Evolutionary conservation across 2,329 filamentous ascomycete species (phyloP).

Genomic region (Falciphora oryzae): DNA sequence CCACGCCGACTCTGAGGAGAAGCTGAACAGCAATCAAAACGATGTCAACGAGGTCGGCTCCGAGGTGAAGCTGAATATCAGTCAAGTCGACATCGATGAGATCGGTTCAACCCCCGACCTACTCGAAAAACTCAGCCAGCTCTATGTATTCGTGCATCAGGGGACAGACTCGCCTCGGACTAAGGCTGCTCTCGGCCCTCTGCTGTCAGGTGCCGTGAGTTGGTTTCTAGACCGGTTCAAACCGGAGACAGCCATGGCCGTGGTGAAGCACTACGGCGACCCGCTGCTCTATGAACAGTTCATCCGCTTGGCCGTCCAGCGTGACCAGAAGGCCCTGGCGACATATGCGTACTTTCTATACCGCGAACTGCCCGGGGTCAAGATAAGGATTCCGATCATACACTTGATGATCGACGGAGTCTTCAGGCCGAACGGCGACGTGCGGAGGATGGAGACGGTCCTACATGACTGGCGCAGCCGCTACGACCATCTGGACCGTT

Average conservation of each 20-base stretch:
- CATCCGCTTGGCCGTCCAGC: conserved; percentile 27
- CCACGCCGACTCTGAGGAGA: not conserved
- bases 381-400: conserved; percentile 33
- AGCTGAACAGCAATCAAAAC: not conserved
- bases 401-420: conserved; percentile 37
- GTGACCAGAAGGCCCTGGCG: conserved; percentile 26
- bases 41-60: not conserved
- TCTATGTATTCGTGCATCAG: not conserved
- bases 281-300: conserved; percentile 37
- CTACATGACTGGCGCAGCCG: conserved; percentile 42
- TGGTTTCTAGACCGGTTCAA: conserved; percentile 12
- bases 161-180: not conserved
- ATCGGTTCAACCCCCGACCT: not conserved
- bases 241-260: conserved; percentile 22
- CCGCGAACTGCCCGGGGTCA: conserved; percentile 32
- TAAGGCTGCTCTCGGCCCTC: not conserved
- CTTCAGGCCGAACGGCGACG: conserved; percentile 30
- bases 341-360: conserved; percentile 40
- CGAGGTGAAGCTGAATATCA: conserved; percentile 7
- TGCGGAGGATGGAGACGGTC: conserved; percentile 37
- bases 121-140: conserved; percentile 2
- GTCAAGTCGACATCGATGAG: not conserved
- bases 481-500: conserved; percentile 33
- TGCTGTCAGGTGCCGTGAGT: not conserved
- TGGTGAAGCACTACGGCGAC: conserved; percentile 37